A percentile compares a stretch with the other conserved stretches of the same genome.
Evolutionary conservation across 2,329 filamentous ascomycete genomes (phyloP).

Genomic region (Fusarium graminum): DNA sequence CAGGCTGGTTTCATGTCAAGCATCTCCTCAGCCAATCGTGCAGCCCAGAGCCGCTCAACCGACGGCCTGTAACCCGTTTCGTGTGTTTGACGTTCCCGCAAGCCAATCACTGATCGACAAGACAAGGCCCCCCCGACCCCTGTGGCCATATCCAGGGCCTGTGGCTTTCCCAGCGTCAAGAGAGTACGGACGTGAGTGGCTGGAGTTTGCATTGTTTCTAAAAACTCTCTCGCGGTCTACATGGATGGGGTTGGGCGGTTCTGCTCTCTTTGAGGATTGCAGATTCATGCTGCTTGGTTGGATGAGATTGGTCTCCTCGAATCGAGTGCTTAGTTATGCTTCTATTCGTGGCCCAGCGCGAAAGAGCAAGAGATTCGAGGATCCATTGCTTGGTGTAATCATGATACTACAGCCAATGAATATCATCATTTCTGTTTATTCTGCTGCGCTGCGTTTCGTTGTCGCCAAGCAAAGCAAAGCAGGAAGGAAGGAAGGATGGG

Average conservation of each 20-base stretch:
- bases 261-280: not conserved
- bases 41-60: slow-evolving; percentile 21
- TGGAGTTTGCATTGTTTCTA: slow-evolving; percentile 14
- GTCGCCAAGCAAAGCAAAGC: slow-evolving; percentile 3
- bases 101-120: slow-evolving; percentile 21
- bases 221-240: slow-evolving; percentile 15
- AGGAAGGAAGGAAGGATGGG: not conserved
- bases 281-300: slow-evolving; percentile 32
- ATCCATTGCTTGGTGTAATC: slow-evolving; percentile 12
- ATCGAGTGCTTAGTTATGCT: slow-evolving; percentile 24
- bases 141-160: slow-evolving; percentile 3
- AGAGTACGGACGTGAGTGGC: slow-evolving; percentile 24
- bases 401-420: slow-evolving; percentile 33
- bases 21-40: slow-evolving; percentile 28
- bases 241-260: slow-evolving; percentile 15
- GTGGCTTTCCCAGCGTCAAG: slow-evolving; percentile 26
- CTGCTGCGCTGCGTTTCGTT: slow-evolving; percentile 28
- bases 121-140: slow-evolving; percentile 2
- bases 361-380: slow-evolving; percentile 6
- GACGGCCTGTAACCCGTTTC: slow-evolving; percentile 24
- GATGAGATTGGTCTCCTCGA: slow-evolving; percentile 11
- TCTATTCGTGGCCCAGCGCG: slow-evolving; percentile 36
- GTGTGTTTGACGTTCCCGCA: slow-evolving; percentile 30
- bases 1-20: slow-evolving; percentile 38
- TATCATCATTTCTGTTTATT: slow-evolving; percentile 7